Percentiles rank a stretch among this genome's conserved stretches.
phyloP scores from a whole-genome alignment of 2,329 filamentous ascomycete genomes.

The Coniella lustricola region DNA sequence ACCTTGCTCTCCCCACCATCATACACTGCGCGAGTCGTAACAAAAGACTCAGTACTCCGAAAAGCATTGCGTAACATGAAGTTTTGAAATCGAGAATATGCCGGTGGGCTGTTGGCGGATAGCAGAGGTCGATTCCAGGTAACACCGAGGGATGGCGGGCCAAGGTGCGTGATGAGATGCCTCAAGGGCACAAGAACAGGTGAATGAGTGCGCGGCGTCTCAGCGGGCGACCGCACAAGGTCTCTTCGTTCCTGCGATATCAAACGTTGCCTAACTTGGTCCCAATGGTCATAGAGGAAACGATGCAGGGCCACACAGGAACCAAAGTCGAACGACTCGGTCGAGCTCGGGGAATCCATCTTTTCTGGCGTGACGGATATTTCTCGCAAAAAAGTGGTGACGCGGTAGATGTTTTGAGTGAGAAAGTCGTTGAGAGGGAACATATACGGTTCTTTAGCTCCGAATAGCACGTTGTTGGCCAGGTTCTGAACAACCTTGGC shows the following conservation, averaged over 20 bases:
- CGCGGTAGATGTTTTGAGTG: slow-evolving; percentile 59
- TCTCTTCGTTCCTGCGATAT: slow-evolving; percentile 53
- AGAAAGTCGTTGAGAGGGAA: slow-evolving; percentile 63
- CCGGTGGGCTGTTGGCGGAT: slow-evolving; percentile 54
- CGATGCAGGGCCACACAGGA: slow-evolving; percentile 63
- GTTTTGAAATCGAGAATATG: slow-evolving; percentile 63
- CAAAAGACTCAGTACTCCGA: slow-evolving; percentile 55
- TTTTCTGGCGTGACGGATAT: slow-evolving; percentile 53
- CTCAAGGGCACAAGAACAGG: slow-evolving; percentile 54
- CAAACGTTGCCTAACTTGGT: slow-evolving; percentile 59
- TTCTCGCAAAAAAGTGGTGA: slow-evolving; percentile 60
- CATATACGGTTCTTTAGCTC: slow-evolving; percentile 67
- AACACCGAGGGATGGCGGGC: slow-evolving; percentile 59
- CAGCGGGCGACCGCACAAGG: slow-evolving; percentile 46
- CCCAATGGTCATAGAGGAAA: slow-evolving; percentile 66
- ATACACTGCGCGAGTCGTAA: slow-evolving; percentile 59
- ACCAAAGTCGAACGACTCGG: slow-evolving; percentile 59
- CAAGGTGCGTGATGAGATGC: slow-evolving; percentile 58
- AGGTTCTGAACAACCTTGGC: slow-evolving; percentile 66
- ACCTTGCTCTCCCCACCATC: slow-evolving; percentile 65
- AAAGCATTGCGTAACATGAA: slow-evolving; percentile 67
- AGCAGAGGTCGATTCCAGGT: slow-evolving; percentile 64
- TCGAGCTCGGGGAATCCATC: slow-evolving; percentile 32
- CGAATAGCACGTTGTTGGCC: slow-evolving; percentile 65
- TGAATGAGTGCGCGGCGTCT: slow-evolving; percentile 43